These are phyloP conservation scores for Zelopaecilomyces penicillatus DNA, from an alignment of 2,329 filamentous ascomycete species.

Conservation along the genomic window DNA sequence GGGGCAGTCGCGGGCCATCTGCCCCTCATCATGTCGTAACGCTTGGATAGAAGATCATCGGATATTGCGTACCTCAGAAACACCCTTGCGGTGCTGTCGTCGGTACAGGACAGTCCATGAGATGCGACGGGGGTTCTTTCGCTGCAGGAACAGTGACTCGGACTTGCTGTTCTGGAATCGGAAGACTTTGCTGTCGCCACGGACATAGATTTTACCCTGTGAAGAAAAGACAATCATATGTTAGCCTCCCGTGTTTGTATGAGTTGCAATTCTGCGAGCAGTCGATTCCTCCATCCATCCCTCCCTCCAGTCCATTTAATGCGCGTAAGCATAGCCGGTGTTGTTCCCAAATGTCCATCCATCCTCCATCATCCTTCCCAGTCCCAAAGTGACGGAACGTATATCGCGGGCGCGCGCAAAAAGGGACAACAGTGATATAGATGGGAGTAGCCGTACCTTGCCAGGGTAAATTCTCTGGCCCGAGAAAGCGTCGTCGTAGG, in stretches of 20 bases:
- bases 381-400: conserved; percentile 14
- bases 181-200: conserved; percentile 99
- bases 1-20: too few relatives aligned
- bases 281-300: neutral
- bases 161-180: conserved; percentile 99
- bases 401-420: conserved; percentile 11
- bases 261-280: neutral
- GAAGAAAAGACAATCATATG: conserved; percentile 5
- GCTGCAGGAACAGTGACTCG: conserved; percentile 99
- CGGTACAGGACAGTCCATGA: conserved; percentile 98
- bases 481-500: conserved; percentile 59
- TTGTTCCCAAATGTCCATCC: neutral
- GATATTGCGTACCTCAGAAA: conserved; percentile 80
- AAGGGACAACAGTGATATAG: conserved; percentile 4
- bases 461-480: conserved; percentile 60
- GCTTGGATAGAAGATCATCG: too few relatives aligned
- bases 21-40: too few relatives aligned
- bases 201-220: conserved; percentile 99
- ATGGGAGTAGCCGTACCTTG: conserved; percentile 43
- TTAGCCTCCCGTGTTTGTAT: neutral
- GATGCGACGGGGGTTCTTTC: conserved; percentile 99
- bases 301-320: neutral
- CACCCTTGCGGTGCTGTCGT: conserved; percentile 99
- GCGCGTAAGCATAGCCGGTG: too few relatives aligned
- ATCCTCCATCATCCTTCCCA: conserved; percentile 9